phyloP scores from a whole-genome alignment of 345 rosid species.

The Fremontodendron californicum region DNA sequence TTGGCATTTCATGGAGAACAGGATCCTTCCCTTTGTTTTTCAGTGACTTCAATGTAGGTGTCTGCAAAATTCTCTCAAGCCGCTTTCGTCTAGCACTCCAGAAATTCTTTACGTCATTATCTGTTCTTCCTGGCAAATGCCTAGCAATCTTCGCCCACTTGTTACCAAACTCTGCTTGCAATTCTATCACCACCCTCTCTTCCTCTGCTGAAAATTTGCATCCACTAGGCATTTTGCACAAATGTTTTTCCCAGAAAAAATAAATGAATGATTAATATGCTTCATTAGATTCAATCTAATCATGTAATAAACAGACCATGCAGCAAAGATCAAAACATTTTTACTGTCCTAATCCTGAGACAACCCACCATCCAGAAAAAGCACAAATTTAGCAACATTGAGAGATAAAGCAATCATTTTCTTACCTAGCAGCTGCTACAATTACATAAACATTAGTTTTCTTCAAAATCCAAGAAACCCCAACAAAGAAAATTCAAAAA shows the following conservation, averaged over 20 bases:
- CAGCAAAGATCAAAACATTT: background rate
- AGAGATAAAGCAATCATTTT: background rate
- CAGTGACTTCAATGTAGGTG: slow-evolving; percentile 27
- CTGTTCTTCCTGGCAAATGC: slow-evolving; percentile 57
- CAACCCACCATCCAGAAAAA: background rate
- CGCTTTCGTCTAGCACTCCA: slow-evolving; percentile 73
- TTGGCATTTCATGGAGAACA: slow-evolving; percentile 17
- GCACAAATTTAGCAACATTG: background rate
- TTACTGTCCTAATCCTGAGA: background rate
- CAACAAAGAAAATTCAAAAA: background rate
- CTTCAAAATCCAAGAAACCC: background rate
- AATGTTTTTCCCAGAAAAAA: background rate
- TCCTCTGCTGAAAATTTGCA: slow-evolving; percentile 72
- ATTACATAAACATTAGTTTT: background rate
- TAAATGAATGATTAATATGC: background rate
- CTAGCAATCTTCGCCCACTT: slow-evolving; percentile 75
- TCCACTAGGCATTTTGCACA: slow-evolving; percentile 32
- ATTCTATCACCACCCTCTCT: slow-evolving; percentile 67
- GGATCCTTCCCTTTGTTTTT: slow-evolving; percentile 18
- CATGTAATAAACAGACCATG: background rate
- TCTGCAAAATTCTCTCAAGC: slow-evolving; percentile 44
- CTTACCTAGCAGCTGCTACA: background rate
- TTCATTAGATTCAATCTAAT: background rate
- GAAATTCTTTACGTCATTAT: slow-evolving; percentile 73
- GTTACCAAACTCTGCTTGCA: slow-evolving; percentile 66